These are phyloP conservation scores for Thelonectria rubi DNA, from an alignment of 2,329 filamentous ascomycete species.

Conservation along the genomic window DNA sequence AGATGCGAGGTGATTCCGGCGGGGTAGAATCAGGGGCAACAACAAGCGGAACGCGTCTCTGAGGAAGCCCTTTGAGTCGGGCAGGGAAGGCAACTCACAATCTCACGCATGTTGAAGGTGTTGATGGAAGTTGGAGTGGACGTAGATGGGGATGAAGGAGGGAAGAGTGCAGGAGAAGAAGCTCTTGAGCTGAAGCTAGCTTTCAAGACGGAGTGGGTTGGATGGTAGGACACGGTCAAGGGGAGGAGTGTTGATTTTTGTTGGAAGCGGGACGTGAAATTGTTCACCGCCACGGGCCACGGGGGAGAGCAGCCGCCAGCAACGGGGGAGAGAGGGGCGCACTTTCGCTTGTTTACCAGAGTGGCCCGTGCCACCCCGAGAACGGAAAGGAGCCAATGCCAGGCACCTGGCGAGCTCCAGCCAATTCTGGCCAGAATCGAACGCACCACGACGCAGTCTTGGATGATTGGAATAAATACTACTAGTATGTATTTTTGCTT, in stretches of 20 bases:
- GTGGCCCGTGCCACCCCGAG: constrained; percentile 42
- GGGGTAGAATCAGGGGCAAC: constrained; percentile 52
- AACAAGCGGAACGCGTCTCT: constrained; percentile 52
- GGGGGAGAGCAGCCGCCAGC: constrained; percentile 17
- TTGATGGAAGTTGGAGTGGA: constrained; percentile 22
- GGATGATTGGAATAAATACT: constrained; percentile 11
- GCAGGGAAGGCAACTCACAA: constrained; percentile 22
- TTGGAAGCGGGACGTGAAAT: constrained; percentile 43
- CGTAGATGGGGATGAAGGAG: constrained; percentile 39
- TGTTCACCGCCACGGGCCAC: constrained; percentile 48
- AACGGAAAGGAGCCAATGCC: constrained; percentile 43
- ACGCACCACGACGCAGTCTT: constrained; percentile 15
- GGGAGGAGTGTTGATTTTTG: constrained; percentile 51
- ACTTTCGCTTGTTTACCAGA: constrained; percentile 49
- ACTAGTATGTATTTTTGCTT: not conserved
- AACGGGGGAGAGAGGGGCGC: constrained; percentile 17
- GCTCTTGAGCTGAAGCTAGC: constrained; percentile 48
- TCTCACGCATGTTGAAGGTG: constrained; percentile 63
- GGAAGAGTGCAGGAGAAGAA: constrained; percentile 38
- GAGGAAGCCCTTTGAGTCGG: constrained; percentile 28
- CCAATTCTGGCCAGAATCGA: constrained; percentile 32
- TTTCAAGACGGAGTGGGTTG: constrained; percentile 47
- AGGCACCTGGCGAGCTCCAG: constrained; percentile 26
- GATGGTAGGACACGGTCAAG: constrained; percentile 39
- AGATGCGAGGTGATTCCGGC: constrained; percentile 39